A percentile compares a stretch with the other conserved stretches of the same genome.
These are phyloP conservation scores for Avena sativa DNA, from an alignment of 176 grass and related monocot species.

Conservation along the genomic window DNA sequence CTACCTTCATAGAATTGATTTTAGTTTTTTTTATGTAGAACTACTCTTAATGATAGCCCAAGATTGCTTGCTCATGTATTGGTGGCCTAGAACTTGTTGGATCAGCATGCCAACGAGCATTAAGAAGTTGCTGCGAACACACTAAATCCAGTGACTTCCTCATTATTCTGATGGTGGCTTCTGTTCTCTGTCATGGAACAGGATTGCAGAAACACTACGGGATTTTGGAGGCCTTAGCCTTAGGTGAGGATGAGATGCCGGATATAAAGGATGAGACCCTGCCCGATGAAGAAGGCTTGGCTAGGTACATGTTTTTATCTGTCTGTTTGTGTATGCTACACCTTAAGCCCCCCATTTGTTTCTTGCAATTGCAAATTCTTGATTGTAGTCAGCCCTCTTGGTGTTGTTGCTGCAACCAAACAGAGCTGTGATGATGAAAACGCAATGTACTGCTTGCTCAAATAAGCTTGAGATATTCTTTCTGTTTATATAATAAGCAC, in stretches of 20 bases:
- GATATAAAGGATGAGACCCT: constrained; percentile 95
- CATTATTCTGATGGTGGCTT: not conserved
- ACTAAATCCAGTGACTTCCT: constrained; percentile 10
- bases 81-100: not conserved
- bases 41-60: not conserved
- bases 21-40: not conserved
- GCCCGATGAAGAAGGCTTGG: constrained; percentile 82
- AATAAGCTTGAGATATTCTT: constrained; percentile 19
- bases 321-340: constrained; percentile 33
- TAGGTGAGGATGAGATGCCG: constrained; percentile 92
- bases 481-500: not conserved
- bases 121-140: constrained; percentile 5
- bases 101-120: constrained; percentile 4
- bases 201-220: constrained; percentile 96
- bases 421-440: constrained; percentile 10
- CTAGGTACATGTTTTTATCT: constrained; percentile 59
- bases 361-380: constrained; percentile 32
- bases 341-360: not conserved
- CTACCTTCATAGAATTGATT: constrained; percentile 9
- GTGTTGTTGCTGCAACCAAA: constrained; percentile 13
- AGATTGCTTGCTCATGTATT: constrained; percentile 16
- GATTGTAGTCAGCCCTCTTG: constrained; percentile 20
- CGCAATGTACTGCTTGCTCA: not conserved
- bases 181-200: constrained; percentile 42
- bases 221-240: constrained; percentile 87